phyloP scores from a whole-genome alignment of 768 basidiomycete genomes.

The Hericium coralloides region DNA sequence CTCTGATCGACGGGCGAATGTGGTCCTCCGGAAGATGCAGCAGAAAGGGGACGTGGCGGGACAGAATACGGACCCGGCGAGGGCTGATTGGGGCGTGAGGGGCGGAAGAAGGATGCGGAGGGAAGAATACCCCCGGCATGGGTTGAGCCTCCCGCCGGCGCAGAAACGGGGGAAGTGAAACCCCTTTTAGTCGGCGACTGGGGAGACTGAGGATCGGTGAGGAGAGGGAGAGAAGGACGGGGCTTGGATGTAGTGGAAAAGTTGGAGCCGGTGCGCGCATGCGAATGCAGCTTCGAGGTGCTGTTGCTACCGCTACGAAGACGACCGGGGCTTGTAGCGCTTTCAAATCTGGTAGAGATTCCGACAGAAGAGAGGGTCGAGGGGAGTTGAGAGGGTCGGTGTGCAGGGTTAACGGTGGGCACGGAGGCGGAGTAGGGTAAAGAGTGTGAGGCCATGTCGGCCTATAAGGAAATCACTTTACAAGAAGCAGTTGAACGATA shows the following conservation, averaged over 20 bases:
- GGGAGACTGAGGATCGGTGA: slow-evolving; percentile 9
- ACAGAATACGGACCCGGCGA: slow-evolving; percentile 26
- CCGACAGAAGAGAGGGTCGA: slow-evolving; percentile 12
- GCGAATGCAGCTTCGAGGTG: not conserved
- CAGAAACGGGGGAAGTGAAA: slow-evolving; percentile 1
- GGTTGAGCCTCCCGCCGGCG: slow-evolving; percentile 25
- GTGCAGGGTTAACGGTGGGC: slow-evolving; percentile 6
- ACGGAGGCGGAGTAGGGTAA: slow-evolving; percentile 15
- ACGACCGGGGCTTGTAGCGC: not conserved
- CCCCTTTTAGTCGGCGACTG: slow-evolving; percentile 1
- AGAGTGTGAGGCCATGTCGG: slow-evolving; percentile 12
- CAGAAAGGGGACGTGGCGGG: slow-evolving; percentile 24
- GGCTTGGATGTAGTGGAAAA: slow-evolving; percentile 10
- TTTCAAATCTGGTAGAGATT: slow-evolving; percentile 12
- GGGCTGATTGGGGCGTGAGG: slow-evolving; percentile 50
- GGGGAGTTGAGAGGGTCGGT: slow-evolving; percentile 14
- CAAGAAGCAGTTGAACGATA: not conserved
- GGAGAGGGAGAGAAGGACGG: not conserved
- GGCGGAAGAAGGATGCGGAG: slow-evolving; percentile 71
- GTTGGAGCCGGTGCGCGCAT: slow-evolving; percentile 8
- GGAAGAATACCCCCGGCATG: slow-evolving; percentile 73
- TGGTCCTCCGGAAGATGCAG: slow-evolving; percentile 18
- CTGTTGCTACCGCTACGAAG: slow-evolving; percentile 3
- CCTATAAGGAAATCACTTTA: not conserved
- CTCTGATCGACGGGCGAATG: slow-evolving; percentile 6